Evolutionary conservation across 768 basidiomycete genomes (phyloP).

Genomic region (Calocybe gangraenosa): DNA sequence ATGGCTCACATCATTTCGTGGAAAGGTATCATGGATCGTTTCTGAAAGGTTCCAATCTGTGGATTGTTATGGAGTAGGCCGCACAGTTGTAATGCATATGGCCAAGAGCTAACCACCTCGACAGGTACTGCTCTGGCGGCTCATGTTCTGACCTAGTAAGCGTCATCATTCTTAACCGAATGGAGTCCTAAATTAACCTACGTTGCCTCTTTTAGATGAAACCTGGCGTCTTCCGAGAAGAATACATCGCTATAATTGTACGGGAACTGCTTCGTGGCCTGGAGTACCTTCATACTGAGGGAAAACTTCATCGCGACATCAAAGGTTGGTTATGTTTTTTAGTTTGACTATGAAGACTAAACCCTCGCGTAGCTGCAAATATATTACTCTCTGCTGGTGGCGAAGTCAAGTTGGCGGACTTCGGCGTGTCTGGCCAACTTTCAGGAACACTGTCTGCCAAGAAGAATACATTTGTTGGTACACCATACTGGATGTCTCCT

Average conservation of each 20-base stretch:
- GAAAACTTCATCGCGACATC: slow-evolving; percentile 98
- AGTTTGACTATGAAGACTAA: not conserved
- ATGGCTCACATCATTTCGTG: slow-evolving; percentile 12
- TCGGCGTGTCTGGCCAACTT: slow-evolving; percentile 96
- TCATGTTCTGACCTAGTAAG: slow-evolving; percentile 94
- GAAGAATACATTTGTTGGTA: slow-evolving; percentile 98
- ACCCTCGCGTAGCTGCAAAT: slow-evolving; percentile 69
- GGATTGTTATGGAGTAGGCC: slow-evolving; percentile 97
- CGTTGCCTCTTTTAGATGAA: slow-evolving; percentile 72
- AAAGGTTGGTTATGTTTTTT: slow-evolving; percentile 59
- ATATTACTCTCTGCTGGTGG: slow-evolving; percentile 89
- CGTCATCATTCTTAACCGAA: slow-evolving; percentile 12
- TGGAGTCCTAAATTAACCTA: slow-evolving; percentile 13
- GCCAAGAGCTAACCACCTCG: slow-evolving; percentile 1
- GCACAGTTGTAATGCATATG: not conserved
- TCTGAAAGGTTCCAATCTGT: slow-evolving; percentile 92
- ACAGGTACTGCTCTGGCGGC: slow-evolving; percentile 94
- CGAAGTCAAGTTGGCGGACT: slow-evolving; percentile 97
- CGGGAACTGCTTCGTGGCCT: slow-evolving; percentile 89
- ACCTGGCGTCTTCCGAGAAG: slow-evolving; percentile 95
- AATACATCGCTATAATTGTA: slow-evolving; percentile 97
- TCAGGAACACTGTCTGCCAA: slow-evolving; percentile 89
- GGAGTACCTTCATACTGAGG: slow-evolving; percentile 93
- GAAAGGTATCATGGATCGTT: slow-evolving; percentile 90
- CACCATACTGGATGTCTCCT: slow-evolving; percentile 99